Evolutionary conservation across 176 grass and related monocot genomes (phyloP), one percentile per base, ranked within the genome.

Genomic region (Zea luxurians): DNA sequence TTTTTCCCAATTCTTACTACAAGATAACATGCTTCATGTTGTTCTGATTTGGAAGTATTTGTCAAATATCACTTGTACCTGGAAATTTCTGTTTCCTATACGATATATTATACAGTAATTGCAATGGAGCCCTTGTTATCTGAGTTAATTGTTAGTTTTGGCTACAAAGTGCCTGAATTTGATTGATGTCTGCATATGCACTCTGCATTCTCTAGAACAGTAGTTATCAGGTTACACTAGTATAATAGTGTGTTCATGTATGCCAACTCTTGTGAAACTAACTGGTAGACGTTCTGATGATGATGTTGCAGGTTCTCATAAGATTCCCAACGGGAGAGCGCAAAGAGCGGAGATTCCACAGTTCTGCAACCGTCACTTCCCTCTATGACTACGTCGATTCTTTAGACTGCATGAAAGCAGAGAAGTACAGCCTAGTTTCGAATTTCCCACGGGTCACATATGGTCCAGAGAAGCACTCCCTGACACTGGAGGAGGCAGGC

Each of bases 301-400:
- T 27, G 75, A 73, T 86, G 76, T 52, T 82, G 36, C 11, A 99
- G 96, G 96, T 99, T 71, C 92, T 99, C 75, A 77, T 99, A 78
- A 87, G 96, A 50, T 96, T 99, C 81, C 96, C 92, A 13, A 71
- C 88, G 65, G 96, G 96, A 74, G 92, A 96, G 76, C 92, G 96
- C 73, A 99, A 89, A 80, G 96, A 96, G 74, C 87, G 96, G 79
- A 96, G 90, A 72, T 99, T 96, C 80, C 46, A 93, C 61, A 84
- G 86, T 80, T 85, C 82, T 1, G 13, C 82, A 37, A 88, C 86
- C 58, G 60, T 99, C 42, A 93, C 81, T 64, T 79, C 81, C 10
- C 62, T 99, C 7, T 99, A 99, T 46, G 92, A 99, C 68, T 96
- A 93, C 1, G 90, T 99, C 6, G 96, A 99, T 89, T 93, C 96